These are phyloP conservation scores for Phytophthora pluvialis DNA, from an alignment of 352 stramenopile species.

Conservation along the genomic window DNA sequence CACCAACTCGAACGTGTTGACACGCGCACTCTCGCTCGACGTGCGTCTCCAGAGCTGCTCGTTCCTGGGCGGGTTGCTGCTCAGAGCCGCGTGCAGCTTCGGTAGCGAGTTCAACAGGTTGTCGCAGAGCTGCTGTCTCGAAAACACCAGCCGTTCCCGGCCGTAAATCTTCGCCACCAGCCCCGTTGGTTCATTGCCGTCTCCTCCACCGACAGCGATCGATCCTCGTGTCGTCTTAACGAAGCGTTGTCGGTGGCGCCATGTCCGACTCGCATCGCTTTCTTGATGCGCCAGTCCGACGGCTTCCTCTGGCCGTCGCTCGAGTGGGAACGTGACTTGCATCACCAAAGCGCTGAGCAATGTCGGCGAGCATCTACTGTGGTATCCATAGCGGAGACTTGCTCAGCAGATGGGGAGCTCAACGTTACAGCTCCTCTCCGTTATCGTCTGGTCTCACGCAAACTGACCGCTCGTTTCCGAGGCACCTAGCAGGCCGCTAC, in stretches of 20 bases:
- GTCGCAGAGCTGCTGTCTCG: slow-evolving; percentile 36
- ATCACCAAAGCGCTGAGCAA: slow-evolving; percentile 5
- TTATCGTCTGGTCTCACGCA: slow-evolving; percentile 24
- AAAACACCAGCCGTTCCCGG: slow-evolving; percentile 32
- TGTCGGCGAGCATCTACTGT: slow-evolving; percentile 11
- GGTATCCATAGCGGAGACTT: slow-evolving; percentile 20
- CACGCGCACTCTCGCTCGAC: slow-evolving; percentile 3
- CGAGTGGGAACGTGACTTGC: slow-evolving; percentile 15
- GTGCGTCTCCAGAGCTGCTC: slow-evolving; percentile 41
- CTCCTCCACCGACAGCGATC: slow-evolving; percentile 6
- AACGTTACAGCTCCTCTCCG: slow-evolving; percentile 23
- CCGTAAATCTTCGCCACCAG: slow-evolving; percentile 23
- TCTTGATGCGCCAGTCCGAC: neutral
- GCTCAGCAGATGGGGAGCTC: slow-evolving; percentile 15
- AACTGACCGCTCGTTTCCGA: slow-evolving; percentile 1
- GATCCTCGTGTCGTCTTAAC: slow-evolving; percentile 16
- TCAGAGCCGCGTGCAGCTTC: slow-evolving; percentile 41
- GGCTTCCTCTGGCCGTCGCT: too few species aligned
- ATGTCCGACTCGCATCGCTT: slow-evolving; percentile 7
- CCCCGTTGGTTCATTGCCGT: slow-evolving; percentile 11
- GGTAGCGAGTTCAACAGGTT: slow-evolving; percentile 37
- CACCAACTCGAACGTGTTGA: slow-evolving; percentile 47
- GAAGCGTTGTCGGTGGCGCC: neutral
- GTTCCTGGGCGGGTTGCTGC: slow-evolving; percentile 20
- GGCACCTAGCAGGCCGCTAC: slow-evolving; percentile 22